phyloP scores from a whole-genome alignment of 768 basidiomycete species.

The Favolaschia claudopus region DNA sequence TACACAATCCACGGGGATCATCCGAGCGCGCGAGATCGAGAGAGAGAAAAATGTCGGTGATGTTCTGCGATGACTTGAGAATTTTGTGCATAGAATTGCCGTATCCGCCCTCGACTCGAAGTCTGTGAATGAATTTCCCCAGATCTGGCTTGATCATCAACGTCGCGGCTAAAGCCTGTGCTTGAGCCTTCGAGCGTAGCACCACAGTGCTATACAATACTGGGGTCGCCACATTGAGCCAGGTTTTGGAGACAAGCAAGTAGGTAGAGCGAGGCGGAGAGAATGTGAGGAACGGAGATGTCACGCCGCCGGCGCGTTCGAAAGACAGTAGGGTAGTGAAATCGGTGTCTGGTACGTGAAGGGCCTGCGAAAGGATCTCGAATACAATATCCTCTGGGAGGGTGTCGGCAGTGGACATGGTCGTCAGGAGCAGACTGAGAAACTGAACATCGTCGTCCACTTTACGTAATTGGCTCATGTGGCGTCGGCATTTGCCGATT shows the following conservation, averaged over 20 bases:
- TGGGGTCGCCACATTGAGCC: constrained; percentile 5
- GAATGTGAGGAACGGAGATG: background rate
- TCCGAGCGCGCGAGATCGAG: background rate
- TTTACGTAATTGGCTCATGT: too few relatives aligned
- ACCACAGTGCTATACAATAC: constrained; percentile 1
- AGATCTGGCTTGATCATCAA: background rate
- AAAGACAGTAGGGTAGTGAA: background rate
- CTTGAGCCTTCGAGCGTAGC: constrained; percentile 5
- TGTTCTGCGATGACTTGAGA: background rate
- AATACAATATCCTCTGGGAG: constrained; percentile 1
- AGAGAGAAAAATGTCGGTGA: background rate
- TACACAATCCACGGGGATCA: too few relatives aligned
- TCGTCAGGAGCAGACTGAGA: too few relatives aligned
- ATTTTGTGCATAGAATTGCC: constrained; percentile 1
- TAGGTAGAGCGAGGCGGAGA: background rate
- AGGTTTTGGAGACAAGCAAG: background rate
- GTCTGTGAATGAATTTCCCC: constrained; percentile 1
- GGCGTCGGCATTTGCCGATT: too few relatives aligned
- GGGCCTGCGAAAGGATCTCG: background rate
- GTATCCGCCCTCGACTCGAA: constrained; percentile 7
- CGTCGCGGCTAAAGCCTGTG: background rate
- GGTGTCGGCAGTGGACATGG: too few relatives aligned
- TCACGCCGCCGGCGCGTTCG: background rate
- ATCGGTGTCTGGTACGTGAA: background rate
- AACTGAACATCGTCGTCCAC: too few relatives aligned